Percentiles rank a stretch among this genome's conserved stretches.
phyloP scores from a whole-genome alignment of 768 basidiomycete genomes.

The Boletus sp. region DNA sequence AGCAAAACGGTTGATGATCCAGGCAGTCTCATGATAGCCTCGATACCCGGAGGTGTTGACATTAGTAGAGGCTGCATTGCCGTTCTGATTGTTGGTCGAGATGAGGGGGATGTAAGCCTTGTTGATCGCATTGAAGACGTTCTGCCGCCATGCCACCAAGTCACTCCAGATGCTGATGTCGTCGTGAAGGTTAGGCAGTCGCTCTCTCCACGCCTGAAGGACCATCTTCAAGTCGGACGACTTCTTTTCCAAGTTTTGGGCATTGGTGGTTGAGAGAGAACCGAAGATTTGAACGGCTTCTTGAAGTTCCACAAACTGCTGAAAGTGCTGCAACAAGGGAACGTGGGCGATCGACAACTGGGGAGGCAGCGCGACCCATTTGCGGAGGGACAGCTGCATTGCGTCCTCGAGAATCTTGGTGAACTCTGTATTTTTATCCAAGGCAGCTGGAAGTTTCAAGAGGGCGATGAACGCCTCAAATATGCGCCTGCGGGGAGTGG shows the following conservation, averaged over 20 bases:
- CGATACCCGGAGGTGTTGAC: constrained; percentile 88
- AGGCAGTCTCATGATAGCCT: constrained; percentile 98
- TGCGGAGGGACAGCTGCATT: constrained; percentile 92
- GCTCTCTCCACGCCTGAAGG: constrained; percentile 94
- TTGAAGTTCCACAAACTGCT: constrained; percentile 96
- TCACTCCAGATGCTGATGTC: constrained; percentile 99
- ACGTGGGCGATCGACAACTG: constrained; percentile 91
- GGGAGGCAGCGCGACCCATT: constrained; percentile 89
- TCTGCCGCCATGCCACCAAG: constrained; percentile 98
- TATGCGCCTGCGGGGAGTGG: constrained; percentile 94
- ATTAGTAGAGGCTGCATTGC: constrained; percentile 51
- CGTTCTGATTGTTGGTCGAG: constrained; percentile 49
- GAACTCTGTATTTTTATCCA: constrained; percentile 88
- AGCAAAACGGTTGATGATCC: constrained; percentile 99
- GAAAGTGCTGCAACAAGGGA: constrained; percentile 94
- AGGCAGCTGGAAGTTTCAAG: constrained; percentile 74
- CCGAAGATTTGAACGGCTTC: constrained; percentile 96
- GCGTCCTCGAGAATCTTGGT: constrained; percentile 89
- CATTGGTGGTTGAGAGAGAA: constrained; percentile 81
- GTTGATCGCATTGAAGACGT: constrained; percentile 97
- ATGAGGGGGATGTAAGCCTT: constrained; percentile 94
- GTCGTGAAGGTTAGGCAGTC: constrained; percentile 92
- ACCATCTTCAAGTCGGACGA: constrained; percentile 95
- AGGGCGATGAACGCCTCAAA: constrained; percentile 94
- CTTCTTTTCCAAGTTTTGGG: constrained; percentile 89